Evolutionary conservation across 345 rosid genomes (phyloP).

Genomic region (Pistacia atlantica): DNA sequence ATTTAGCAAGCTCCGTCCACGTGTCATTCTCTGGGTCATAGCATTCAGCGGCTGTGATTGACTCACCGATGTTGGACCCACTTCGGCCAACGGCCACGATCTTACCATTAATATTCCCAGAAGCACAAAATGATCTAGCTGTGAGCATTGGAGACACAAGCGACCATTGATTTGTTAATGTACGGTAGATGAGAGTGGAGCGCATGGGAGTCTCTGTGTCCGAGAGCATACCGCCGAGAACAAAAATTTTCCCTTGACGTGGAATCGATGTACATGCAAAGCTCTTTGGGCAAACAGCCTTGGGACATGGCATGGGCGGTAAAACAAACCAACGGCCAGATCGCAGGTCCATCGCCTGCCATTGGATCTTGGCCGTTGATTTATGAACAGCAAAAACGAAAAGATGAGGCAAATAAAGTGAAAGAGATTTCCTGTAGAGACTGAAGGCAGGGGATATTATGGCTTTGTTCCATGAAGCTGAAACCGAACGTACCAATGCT

Average conservation of each 20-base stretch:
- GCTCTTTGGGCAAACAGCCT: slow-evolving; percentile 43
- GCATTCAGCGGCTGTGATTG: slow-evolving; percentile 52
- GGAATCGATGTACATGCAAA: slow-evolving; percentile 68
- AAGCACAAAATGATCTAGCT: slow-evolving; percentile 52
- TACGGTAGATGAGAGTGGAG: slow-evolving; percentile 42
- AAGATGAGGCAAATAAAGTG: slow-evolving; percentile 50
- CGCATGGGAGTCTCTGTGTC: slow-evolving; percentile 40
- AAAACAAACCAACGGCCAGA: slow-evolving; percentile 66
- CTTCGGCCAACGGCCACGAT: slow-evolving; percentile 71
- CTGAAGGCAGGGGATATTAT: slow-evolving; percentile 51
- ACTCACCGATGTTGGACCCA: slow-evolving; percentile 28
- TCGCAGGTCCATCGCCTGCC: slow-evolving; percentile 68
- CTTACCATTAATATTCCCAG: slow-evolving; percentile 44
- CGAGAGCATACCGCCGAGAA: slow-evolving; percentile 62
- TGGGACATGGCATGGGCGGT: slow-evolving; percentile 63
- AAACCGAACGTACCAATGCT: slow-evolving; percentile 57
- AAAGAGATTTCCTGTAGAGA: slow-evolving; percentile 44
- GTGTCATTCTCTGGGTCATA: slow-evolving; percentile 47
- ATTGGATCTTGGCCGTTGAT: slow-evolving; percentile 62
- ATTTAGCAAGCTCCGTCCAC: slow-evolving; percentile 44
- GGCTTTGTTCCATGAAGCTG: slow-evolving; percentile 65
- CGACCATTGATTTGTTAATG: slow-evolving; percentile 63
- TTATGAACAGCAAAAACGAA: slow-evolving; percentile 64
- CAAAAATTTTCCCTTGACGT: slow-evolving; percentile 59
- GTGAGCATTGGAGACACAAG: slow-evolving; percentile 53